A percentile compares a stretch with the other conserved stretches of the same genome.
phyloP scores from a whole-genome alignment of 2,329 filamentous ascomycete species.

The Corinectria fuckeliana region DNA sequence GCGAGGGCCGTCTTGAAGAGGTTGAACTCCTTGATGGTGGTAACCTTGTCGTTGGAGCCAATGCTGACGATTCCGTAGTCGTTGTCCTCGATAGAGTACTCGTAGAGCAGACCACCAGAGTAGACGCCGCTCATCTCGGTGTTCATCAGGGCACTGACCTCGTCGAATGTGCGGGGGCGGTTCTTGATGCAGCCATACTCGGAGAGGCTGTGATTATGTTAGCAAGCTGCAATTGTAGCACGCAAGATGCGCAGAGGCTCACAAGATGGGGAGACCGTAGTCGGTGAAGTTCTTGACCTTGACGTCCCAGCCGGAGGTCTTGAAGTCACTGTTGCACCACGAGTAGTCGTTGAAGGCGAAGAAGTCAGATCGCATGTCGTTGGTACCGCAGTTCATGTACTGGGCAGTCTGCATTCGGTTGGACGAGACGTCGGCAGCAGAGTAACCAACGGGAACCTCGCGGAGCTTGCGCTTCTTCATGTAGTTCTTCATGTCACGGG shows the following conservation, averaged over 20 bases:
- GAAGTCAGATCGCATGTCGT: conserved; percentile 85
- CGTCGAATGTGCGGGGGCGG: conserved; percentile 76
- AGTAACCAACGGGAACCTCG: conserved; percentile 76
- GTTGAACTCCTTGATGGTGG: conserved; percentile 67
- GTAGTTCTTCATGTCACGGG: conserved; percentile 77
- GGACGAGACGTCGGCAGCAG: conserved; percentile 78
- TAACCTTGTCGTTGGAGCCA: conserved; percentile 61
- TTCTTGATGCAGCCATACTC: conserved; percentile 91
- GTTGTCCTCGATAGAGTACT: conserved; percentile 84
- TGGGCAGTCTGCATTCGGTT: conserved; percentile 87
- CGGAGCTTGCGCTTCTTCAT: conserved; percentile 68
- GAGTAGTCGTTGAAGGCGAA: conserved; percentile 92
- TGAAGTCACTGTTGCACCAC: conserved; percentile 78
- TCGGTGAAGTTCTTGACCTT: conserved; percentile 89
- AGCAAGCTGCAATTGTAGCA: neutral
- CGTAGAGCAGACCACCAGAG: conserved; percentile 95
- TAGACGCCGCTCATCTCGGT: conserved; percentile 86
- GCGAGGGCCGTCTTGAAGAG: conserved; percentile 56
- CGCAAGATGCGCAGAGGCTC: conserved; percentile 31
- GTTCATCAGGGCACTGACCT: conserved; percentile 81
- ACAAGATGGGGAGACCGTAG: conserved; percentile 88
- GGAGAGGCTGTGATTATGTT: conserved; percentile 65
- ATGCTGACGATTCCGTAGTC: conserved; percentile 78
- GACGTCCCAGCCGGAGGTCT: conserved; percentile 78
- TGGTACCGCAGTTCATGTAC: conserved; percentile 93